A percentile compares a stretch with the other conserved stretches of the same genome.
Conservation (phyloP, 140 eudicot species). For the Stevia rebaudiana region DNA sequence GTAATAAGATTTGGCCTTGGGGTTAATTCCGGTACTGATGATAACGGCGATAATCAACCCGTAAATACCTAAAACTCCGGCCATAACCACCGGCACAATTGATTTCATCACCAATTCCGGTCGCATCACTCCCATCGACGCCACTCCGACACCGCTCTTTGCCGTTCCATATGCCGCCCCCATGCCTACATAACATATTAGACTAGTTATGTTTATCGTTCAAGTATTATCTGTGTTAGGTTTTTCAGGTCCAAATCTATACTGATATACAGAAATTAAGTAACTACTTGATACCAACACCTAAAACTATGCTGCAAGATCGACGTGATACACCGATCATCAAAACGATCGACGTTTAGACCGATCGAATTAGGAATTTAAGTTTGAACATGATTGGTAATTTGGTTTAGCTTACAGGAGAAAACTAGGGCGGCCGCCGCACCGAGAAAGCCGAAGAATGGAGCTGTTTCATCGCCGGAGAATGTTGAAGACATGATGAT, state of each 20-base stretch:
- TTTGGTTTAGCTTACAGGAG: constrained; percentile 45
- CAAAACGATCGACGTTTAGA: constrained; percentile 2
- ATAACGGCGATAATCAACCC: constrained; percentile 72
- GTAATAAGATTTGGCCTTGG: constrained; percentile 56
- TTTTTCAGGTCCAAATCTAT: constrained; percentile 1
- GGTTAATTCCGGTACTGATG: constrained; percentile 65
- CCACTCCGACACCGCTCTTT: constrained; percentile 77
- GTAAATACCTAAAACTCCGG: constrained; percentile 70
- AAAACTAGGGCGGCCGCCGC: constrained; percentile 65
- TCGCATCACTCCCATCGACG: constrained; percentile 80
- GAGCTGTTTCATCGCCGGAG: constrained; percentile 68
- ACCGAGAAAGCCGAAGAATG: constrained; percentile 69
- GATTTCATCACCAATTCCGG: constrained; percentile 77
- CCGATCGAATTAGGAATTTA: background rate
- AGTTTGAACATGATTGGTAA: constrained; percentile 22
- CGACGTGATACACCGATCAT: background rate
- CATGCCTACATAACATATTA: constrained; percentile 54
- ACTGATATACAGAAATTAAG: no score
- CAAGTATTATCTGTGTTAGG: background rate
- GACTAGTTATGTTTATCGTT: no score
- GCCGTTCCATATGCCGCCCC: constrained; percentile 78
- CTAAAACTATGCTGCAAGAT: no score
- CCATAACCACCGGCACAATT: constrained; percentile 78
- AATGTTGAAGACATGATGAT: constrained; percentile 52
- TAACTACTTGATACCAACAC: background rate